Percentiles rank a stretch among this genome's conserved stretches.
phyloP scores from a whole-genome alignment of 1,284 basidiomycete species.

The Ceratobasidium sp. region DNA sequence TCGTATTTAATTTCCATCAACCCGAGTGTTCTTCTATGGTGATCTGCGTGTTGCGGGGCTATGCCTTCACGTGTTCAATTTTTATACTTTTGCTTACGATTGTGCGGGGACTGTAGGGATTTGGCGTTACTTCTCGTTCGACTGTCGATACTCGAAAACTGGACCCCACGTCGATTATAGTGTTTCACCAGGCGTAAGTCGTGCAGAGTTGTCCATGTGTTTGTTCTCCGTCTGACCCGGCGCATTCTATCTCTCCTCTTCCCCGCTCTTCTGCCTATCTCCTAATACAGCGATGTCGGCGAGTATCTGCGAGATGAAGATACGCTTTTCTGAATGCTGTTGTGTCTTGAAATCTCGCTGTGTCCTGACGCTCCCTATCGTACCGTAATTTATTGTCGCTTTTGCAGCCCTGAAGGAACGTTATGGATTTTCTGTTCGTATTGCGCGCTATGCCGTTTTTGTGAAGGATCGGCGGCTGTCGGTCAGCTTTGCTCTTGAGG shows the following conservation, averaged over 20 bases:
- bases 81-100: slow-evolving; percentile 30
- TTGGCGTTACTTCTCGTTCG: slow-evolving; percentile 96
- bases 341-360: neutral
- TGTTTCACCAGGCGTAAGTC: slow-evolving; percentile 97
- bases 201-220: too few species aligned
- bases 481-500: slow-evolving; percentile 6
- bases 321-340: slow-evolving; percentile 38
- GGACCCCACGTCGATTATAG: slow-evolving; percentile 97
- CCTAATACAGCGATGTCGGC: slow-evolving; percentile 81
- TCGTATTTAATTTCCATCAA: slow-evolving; percentile 7
- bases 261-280: slow-evolving; percentile 14
- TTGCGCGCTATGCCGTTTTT: neutral
- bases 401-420: slow-evolving; percentile 30
- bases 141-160: slow-evolving; percentile 97
- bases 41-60: too few species aligned
- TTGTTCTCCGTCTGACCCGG: slow-evolving; percentile 48
- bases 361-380: neutral
- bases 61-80: too few species aligned
- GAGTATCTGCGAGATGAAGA: slow-evolving; percentile 97
- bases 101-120: slow-evolving; percentile 70
- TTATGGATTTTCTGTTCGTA: neutral
- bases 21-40: slow-evolving; percentile 6
- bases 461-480: too few species aligned
- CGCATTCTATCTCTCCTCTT: slow-evolving; percentile 19
- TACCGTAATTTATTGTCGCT: slow-evolving; percentile 41